Conservation (phyloP, 176 grass and related monocot genomes). For the Miscanthus lutarioriparius region DNA sequence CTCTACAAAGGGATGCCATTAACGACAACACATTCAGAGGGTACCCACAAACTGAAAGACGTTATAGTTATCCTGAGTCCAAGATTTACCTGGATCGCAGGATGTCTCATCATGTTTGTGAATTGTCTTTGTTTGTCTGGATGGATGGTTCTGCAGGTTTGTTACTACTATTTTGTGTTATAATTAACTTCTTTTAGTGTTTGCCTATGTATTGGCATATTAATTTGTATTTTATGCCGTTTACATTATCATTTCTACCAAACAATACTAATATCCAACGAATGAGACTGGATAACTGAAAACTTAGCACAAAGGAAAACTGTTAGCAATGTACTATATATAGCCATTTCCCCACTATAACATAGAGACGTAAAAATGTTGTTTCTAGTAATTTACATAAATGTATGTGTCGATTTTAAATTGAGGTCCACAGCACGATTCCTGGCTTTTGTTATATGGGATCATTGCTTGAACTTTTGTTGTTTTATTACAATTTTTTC, state of each 20-base stretch:
- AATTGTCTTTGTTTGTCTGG: slow-evolving; percentile 8
- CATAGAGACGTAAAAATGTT: neutral
- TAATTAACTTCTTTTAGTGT: neutral
- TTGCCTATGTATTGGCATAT: neutral
- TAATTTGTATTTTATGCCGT: neutral
- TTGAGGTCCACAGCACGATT: neutral
- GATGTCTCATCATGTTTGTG: slow-evolving; percentile 4
- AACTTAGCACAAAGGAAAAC: neutral
- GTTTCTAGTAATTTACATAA: neutral
- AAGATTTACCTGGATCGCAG: neutral
- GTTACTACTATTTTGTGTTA: neutral
- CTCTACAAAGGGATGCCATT: slow-evolving; percentile 15
- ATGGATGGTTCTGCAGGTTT: slow-evolving; percentile 27
- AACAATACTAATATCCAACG: neutral
- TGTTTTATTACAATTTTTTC: neutral
- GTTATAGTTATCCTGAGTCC: neutral
- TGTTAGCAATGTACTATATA: neutral
- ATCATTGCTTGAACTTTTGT: neutral
- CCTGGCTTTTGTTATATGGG: neutral
- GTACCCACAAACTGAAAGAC: neutral
- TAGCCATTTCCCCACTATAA: neutral
- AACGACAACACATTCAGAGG: neutral
- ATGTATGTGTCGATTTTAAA: neutral
- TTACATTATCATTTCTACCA: neutral
- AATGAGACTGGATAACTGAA: neutral